A percentile compares a stretch with the other conserved stretches of the same genome.
Evolutionary conservation across 176 grass and related monocot species (phyloP).

Genomic region (Aegilops speltoides): DNA sequence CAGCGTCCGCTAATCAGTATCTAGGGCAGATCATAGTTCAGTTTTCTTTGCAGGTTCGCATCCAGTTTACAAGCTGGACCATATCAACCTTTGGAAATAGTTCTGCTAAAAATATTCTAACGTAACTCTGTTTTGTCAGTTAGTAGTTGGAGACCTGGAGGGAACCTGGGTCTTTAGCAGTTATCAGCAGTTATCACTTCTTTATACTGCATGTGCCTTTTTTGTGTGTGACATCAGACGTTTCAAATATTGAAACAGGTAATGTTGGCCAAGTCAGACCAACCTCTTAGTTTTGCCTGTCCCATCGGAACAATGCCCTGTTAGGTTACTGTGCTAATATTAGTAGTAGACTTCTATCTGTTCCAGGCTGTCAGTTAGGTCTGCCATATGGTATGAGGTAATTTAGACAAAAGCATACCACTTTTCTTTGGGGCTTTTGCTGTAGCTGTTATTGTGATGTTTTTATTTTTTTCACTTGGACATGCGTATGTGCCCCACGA

Average conservation of each 20-base stretch:
- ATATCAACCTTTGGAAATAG: neutral
- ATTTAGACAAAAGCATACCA: conserved; percentile 2
- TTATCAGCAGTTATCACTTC: neutral
- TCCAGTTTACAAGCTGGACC: neutral
- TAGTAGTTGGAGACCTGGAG: neutral
- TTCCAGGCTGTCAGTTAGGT: conserved; percentile 2
- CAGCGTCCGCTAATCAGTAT: neutral
- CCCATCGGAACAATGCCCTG: neutral
- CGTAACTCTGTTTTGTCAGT: neutral
- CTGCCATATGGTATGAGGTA: neutral
- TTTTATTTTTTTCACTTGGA: neutral
- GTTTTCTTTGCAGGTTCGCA: neutral
- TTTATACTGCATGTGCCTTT: neutral
- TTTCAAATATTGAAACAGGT: neutral
- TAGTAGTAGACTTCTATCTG: neutral
- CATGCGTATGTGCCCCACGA: neutral
- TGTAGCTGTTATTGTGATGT: conserved; percentile 16
- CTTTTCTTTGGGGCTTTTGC: conserved; percentile 1
- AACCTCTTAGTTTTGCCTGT: neutral
- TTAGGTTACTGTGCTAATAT: neutral
- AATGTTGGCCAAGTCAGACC: neutral
- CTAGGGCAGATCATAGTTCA: neutral
- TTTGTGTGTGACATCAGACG: neutral
- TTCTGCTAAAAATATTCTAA: neutral
- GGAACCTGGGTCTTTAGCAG: neutral